Percentiles rank a stretch among this genome's conserved stretches.
Evolutionary conservation across 1,284 basidiomycete genomes (phyloP).

Genomic region (Ceratobasidium sp.): DNA sequence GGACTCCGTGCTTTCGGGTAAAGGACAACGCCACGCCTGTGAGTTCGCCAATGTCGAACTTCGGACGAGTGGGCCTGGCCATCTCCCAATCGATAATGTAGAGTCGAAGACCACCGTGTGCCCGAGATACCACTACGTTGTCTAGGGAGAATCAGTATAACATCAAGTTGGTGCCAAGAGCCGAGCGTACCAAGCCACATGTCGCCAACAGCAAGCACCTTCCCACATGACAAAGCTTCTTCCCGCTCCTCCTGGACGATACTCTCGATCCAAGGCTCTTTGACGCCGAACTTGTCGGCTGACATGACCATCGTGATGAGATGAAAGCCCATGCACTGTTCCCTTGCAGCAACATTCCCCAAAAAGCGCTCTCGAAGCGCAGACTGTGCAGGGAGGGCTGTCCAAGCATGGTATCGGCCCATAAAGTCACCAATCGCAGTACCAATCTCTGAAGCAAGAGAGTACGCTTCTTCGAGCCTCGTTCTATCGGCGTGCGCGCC

Average conservation of each 20-base stretch:
- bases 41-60: constrained; percentile 23
- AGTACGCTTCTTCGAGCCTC: background rate
- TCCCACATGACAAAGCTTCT: background rate
- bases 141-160: background rate
- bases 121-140: background rate
- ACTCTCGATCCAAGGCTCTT: background rate
- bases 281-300: background rate
- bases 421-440: constrained; percentile 26
- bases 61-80: background rate
- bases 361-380: background rate
- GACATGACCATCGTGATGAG: background rate
- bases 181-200: background rate
- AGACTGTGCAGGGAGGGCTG: background rate
- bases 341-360: background rate
- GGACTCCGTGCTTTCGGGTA: background rate
- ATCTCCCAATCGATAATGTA: constrained; percentile 32
- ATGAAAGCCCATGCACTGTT: background rate
- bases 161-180: background rate
- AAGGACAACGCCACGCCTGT: background rate
- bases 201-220: background rate
- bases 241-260: background rate
- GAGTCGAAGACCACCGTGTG: background rate
- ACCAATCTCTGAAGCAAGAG: background rate
- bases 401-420: constrained; percentile 15
- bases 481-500: background rate